Percentiles rank a stretch among this genome's conserved stretches.
These are phyloP conservation scores for Aphanocladium album DNA, from an alignment of 2,329 filamentous ascomycete species.

Conservation along the genomic window DNA sequence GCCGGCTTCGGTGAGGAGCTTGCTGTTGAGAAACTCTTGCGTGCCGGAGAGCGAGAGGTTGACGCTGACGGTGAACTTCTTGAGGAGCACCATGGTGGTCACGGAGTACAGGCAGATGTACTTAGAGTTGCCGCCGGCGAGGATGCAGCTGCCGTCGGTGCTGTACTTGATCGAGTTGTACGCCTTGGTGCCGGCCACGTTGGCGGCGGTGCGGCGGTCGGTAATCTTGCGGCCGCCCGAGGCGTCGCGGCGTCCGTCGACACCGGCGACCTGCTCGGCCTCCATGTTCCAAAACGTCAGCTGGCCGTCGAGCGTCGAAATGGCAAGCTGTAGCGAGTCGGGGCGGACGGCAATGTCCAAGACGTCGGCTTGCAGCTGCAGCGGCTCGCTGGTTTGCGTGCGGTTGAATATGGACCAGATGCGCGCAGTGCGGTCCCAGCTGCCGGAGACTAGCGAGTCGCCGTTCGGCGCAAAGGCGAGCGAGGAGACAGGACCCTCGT, in stretches of 20 bases:
- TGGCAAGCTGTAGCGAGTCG: slow-evolving; percentile 84
- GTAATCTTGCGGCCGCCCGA: slow-evolving; percentile 86
- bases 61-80: slow-evolving; percentile 92
- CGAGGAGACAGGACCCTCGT: slow-evolving; percentile 88
- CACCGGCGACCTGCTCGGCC: slow-evolving; percentile 75
- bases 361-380: slow-evolving; percentile 89
- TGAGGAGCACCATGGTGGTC: slow-evolving; percentile 81
- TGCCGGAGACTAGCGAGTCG: slow-evolving; percentile 77
- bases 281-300: slow-evolving; percentile 94
- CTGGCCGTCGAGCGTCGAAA: slow-evolving; percentile 90
- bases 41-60: slow-evolving; percentile 96
- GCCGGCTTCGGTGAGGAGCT: slow-evolving; percentile 83
- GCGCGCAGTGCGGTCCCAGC: slow-evolving; percentile 93
- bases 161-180: slow-evolving; percentile 88
- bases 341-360: slow-evolving; percentile 81
- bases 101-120: slow-evolving; percentile 98
- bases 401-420: slow-evolving; percentile 95
- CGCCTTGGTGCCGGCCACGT: slow-evolving; percentile 81
- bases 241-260: slow-evolving; percentile 87
- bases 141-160: slow-evolving; percentile 81
- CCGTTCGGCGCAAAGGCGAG: slow-evolving; percentile 87
- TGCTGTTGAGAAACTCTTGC: slow-evolving; percentile 94
- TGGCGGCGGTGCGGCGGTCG: slow-evolving; percentile 87
- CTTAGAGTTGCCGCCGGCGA: slow-evolving; percentile 95
- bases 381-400: slow-evolving; percentile 89